phyloP scores from a whole-genome alignment of 352 stramenopile genomes.

The Globisporangium yorkense region DNA sequence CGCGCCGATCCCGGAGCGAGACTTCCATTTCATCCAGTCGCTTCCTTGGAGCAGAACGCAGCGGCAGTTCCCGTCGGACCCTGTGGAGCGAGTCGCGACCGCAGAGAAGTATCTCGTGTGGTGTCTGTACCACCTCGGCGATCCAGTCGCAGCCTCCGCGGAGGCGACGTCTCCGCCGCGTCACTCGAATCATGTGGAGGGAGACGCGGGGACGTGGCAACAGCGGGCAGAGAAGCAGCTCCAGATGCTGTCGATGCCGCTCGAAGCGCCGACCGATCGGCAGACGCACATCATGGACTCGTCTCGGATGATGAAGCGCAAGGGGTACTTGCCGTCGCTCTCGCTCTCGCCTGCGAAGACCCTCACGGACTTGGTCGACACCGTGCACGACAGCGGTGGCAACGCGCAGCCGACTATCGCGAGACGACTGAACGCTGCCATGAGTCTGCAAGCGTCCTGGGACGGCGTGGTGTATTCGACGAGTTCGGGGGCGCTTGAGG shows the following conservation, averaged over 20 bases:
- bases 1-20: constrained; percentile 47
- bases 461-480: constrained; percentile 33
- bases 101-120: constrained; percentile 65
- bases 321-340: constrained; percentile 53
- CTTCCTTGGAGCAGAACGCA: constrained; percentile 21
- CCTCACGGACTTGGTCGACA: constrained; percentile 50
- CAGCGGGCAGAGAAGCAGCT: constrained; percentile 62
- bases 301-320: constrained; percentile 71
- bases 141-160: constrained; percentile 1
- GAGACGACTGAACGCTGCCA: not conserved
- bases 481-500: constrained; percentile 37
- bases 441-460: constrained; percentile 23
- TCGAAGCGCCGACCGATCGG: constrained; percentile 38
- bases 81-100: constrained; percentile 36
- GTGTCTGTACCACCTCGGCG: constrained; percentile 43
- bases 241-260: constrained; percentile 57
- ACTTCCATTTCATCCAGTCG: constrained; percentile 30
- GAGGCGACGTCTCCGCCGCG: not conserved
- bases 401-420: constrained; percentile 5
- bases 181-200: constrained; percentile 5
- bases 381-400: constrained; percentile 25
- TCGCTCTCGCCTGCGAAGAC: constrained; percentile 55
- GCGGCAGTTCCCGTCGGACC: constrained; percentile 20
- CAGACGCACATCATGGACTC: constrained; percentile 62
- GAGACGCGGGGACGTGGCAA: constrained; percentile 39